These are phyloP conservation scores for Platismatia glauca DNA, from an alignment of 495 filamentous ascomycete species.

Conservation along the genomic window DNA sequence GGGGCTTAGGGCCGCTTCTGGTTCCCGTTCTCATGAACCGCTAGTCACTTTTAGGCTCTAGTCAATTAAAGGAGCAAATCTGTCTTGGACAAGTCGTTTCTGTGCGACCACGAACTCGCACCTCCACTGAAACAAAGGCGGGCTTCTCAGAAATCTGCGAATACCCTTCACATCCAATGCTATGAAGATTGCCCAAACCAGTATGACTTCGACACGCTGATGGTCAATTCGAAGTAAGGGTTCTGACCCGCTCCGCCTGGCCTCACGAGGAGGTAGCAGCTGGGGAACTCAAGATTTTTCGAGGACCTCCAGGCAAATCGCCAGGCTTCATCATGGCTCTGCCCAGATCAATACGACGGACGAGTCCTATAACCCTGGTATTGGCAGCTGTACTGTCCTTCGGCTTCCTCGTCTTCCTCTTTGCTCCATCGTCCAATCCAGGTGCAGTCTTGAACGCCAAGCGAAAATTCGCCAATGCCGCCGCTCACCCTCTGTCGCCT, in stretches of 20 bases:
- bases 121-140: background rate
- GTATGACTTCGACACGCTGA: conserved; percentile 4
- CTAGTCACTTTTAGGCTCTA: background rate
- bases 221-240: conserved; percentile 1
- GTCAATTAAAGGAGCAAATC: background rate
- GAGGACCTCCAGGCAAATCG: conserved; percentile 1
- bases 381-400: conserved; percentile 51
- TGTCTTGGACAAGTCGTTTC: background rate
- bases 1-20: background rate
- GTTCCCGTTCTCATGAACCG: background rate
- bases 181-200: background rate
- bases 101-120: background rate
- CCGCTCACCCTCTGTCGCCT: conserved; percentile 67
- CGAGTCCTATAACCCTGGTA: conserved; percentile 57
- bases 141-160: background rate
- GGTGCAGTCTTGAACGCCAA: conserved; percentile 37
- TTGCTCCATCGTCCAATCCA: conserved; percentile 40
- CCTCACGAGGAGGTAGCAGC: background rate
- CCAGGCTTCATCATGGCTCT: conserved; percentile 36
- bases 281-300: conserved; percentile 3
- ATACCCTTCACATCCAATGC: background rate
- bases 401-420: conserved; percentile 58
- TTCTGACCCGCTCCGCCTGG: conserved; percentile 2
- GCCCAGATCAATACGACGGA: conserved; percentile 53
- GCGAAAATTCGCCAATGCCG: conserved; percentile 49